These are phyloP conservation scores for Rosellinia necatrix DNA, from an alignment of 2,329 filamentous ascomycete genomes.

Conservation along the genomic window DNA sequence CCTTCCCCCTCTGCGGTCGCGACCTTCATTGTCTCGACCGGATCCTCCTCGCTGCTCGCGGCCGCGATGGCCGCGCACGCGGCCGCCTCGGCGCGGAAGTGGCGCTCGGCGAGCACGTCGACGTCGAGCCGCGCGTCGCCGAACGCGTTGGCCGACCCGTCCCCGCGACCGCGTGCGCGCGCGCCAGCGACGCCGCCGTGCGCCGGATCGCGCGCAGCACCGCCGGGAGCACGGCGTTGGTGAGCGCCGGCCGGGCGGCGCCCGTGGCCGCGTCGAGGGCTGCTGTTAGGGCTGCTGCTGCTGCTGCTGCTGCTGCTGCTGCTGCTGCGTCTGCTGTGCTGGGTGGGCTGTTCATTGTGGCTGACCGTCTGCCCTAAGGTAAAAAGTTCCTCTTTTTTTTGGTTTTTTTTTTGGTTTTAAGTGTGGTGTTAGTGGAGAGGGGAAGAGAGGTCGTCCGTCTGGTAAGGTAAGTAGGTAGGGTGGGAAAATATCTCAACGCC, in stretches of 20 bases:
- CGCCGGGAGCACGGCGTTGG: slow-evolving; percentile 52
- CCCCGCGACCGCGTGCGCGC: slow-evolving; percentile 50
- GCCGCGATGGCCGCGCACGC: slow-evolving; percentile 51
- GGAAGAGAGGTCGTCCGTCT: background rate
- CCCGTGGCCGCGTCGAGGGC: slow-evolving; percentile 19
- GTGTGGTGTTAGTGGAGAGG: no score
- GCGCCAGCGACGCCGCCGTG: slow-evolving; percentile 51
- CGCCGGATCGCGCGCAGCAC: slow-evolving; percentile 51
- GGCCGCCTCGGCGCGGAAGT: slow-evolving; percentile 51
- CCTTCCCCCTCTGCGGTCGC: background rate
- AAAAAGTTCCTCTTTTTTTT: background rate
- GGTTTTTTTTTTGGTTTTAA: background rate
- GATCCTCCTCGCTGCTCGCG: slow-evolving; percentile 66
- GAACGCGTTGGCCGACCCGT: slow-evolving; percentile 59
- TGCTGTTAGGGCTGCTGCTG: background rate
- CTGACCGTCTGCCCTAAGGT: no score
- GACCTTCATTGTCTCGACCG: no score
- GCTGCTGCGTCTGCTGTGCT: no score
- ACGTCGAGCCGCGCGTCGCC: slow-evolving; percentile 65
- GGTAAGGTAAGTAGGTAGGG: background rate
- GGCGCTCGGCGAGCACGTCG: slow-evolving; percentile 56
- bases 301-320: no score
- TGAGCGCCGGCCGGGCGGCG: slow-evolving; percentile 39
- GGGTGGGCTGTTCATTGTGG: no score
- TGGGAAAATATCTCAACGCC: slow-evolving; percentile 19